These are phyloP conservation scores for Cucumis cinereus DNA, from an alignment of 306 rosid genomes.

Conservation along the genomic window DNA sequence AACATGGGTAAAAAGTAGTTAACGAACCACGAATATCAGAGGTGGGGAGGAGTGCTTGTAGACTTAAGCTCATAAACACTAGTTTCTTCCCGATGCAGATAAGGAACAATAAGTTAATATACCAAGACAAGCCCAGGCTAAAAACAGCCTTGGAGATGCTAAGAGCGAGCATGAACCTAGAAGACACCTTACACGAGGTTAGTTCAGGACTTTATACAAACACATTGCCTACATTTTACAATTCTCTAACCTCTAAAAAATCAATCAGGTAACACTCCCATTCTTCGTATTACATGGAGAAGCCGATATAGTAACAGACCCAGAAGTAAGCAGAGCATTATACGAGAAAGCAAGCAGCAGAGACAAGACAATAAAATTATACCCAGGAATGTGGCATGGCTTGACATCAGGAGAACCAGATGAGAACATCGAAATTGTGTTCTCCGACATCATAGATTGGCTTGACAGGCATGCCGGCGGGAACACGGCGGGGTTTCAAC, in stretches of 20 bases:
- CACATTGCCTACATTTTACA: background rate
- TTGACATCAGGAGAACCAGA: conserved; percentile 76
- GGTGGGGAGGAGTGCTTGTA: too few species aligned
- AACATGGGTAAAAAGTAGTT: too few species aligned
- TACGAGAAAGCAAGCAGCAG: conserved; percentile 53
- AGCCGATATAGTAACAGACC: conserved; percentile 85
- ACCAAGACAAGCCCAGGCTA: conserved; percentile 77
- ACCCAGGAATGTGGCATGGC: conserved; percentile 88
- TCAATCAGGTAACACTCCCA: conserved; percentile 50
- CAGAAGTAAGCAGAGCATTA: conserved; percentile 74
- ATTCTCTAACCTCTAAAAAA: background rate
- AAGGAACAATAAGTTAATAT: conserved; percentile 63
- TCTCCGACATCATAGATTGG: conserved; percentile 57
- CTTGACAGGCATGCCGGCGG: conserved; percentile 31
- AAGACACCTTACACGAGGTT: conserved; percentile 49
- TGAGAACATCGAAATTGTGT: conserved; percentile 52
- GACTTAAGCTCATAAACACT: too few species aligned
- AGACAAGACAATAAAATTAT: conserved; percentile 65
- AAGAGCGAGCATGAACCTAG: conserved; percentile 54
- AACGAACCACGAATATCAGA: too few species aligned
- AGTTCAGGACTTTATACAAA: background rate
- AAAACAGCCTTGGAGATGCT: conserved; percentile 77
- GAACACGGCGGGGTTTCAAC: background rate
- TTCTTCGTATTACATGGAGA: conserved; percentile 82
- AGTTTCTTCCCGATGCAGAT: conserved; percentile 23